Evolutionary conservation across 345 rosid species (phyloP).

Genomic region (Laguncularia racemosa): DNA sequence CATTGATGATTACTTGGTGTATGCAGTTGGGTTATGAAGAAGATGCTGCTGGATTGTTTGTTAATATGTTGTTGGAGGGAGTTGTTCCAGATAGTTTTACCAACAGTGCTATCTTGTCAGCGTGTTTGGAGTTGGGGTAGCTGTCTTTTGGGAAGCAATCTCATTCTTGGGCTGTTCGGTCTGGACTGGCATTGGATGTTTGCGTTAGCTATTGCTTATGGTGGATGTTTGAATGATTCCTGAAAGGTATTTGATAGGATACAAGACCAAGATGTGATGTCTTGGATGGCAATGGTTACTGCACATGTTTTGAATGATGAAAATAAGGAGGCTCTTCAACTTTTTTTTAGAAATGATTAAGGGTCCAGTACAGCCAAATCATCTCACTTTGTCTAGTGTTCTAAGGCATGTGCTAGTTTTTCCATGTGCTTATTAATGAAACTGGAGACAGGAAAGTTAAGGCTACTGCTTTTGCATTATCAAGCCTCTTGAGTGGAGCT

Average conservation of each 20-base stretch:
- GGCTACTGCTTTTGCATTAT: constrained; percentile 47
- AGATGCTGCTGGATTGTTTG: constrained; percentile 40
- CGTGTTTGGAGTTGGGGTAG: constrained; percentile 40
- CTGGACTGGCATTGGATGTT: constrained; percentile 40
- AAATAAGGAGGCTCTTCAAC: constrained; percentile 36
- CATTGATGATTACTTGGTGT: constrained; percentile 55
- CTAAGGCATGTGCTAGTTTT: constrained; percentile 58
- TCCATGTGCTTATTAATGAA: constrained; percentile 33
- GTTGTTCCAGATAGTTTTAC: constrained; percentile 49
- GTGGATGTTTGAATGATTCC: constrained; percentile 42
- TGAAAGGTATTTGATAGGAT: constrained; percentile 61
- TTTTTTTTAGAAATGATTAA: constrained; percentile 47
- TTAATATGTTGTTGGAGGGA: constrained; percentile 43
- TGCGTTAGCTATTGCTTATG: constrained; percentile 60
- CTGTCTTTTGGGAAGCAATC: constrained; percentile 42
- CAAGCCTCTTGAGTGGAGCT: constrained; percentile 63
- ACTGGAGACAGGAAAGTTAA: constrained; percentile 28
- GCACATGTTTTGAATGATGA: constrained; percentile 36
- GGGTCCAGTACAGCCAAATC: constrained; percentile 44
- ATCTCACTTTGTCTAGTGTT: constrained; percentile 61
- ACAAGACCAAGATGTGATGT: constrained; percentile 55
- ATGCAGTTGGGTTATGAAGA: constrained; percentile 36
- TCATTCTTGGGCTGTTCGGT: constrained; percentile 50
- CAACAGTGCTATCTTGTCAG: constrained; percentile 42
- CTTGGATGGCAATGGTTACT: constrained; percentile 67